Conservation (phyloP, 257 asterid species). For the Lantana camara region DNA sequence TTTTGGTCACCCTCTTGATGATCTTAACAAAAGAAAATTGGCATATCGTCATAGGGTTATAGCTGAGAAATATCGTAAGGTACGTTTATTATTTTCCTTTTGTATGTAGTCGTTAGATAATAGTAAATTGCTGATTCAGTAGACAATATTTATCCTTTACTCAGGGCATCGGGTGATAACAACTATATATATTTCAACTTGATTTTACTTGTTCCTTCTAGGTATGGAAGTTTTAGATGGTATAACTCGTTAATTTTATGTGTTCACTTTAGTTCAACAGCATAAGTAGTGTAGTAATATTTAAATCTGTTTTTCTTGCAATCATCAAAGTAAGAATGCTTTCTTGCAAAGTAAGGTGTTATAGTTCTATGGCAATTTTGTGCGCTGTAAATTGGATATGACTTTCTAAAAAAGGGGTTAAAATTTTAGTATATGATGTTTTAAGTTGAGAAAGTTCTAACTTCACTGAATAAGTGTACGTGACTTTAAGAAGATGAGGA, state of each 20-base stretch:
- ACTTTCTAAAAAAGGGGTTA: too few species aligned
- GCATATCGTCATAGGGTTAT: conserved; percentile 75
- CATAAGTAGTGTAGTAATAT: neutral
- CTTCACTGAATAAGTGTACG: too few species aligned
- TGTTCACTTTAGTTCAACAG: neutral
- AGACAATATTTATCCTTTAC: neutral
- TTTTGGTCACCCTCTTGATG: conserved; percentile 63
- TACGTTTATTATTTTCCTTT: conserved; percentile 27
- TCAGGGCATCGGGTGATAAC: neutral
- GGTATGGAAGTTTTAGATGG: conserved; percentile 2
- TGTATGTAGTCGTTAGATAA: conserved; percentile 1
- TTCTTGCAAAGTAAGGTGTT: too few species aligned
- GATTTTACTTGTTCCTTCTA: conserved; percentile 6
- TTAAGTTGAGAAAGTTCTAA: too few species aligned
- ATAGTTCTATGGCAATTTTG: too few species aligned
- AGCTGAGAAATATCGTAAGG: conserved; percentile 84
- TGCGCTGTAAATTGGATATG: too few species aligned
- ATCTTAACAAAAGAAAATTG: conserved; percentile 62
- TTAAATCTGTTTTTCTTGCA: neutral
- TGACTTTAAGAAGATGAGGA: too few species aligned
- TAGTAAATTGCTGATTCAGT: neutral
- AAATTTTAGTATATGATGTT: too few species aligned
- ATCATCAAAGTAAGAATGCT: too few species aligned
- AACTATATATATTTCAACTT: conserved; percentile 1
- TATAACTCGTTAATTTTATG: neutral